Conservation (phyloP, 2,329 filamentous ascomycete genomes). For the Microcera coccophila region DNA sequence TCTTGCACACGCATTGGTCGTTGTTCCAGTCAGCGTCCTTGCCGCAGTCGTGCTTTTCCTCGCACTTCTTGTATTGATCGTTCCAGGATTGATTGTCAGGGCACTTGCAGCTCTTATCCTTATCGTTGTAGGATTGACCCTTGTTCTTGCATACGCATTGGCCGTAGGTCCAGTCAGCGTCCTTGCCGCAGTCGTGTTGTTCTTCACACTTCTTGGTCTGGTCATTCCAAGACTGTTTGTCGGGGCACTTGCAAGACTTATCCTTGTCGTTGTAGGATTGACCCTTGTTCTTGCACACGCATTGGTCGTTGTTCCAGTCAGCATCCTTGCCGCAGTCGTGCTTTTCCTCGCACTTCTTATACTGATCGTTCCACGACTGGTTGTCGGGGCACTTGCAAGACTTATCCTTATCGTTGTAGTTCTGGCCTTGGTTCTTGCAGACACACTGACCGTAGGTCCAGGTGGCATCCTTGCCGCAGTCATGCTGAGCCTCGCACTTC, state of each 20-base stretch:
- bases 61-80: slow-evolving; percentile 1
- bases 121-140: slow-evolving; percentile 1
- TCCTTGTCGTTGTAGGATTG: slow-evolving; percentile 4
- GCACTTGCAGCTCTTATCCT: slow-evolving; percentile 4
- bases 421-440: not conserved
- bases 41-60: slow-evolving; percentile 1
- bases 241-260: slow-evolving; percentile 11
- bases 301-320: not conserved
- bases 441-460: slow-evolving; percentile 6
- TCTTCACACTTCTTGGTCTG: not conserved
- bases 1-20: slow-evolving; percentile 2
- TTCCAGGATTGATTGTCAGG: slow-evolving; percentile 1
- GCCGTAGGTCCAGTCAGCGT: slow-evolving; percentile 1
- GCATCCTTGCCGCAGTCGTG: slow-evolving; percentile 1
- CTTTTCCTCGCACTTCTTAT: not conserved
- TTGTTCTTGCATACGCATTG: slow-evolving; percentile 6
- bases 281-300: slow-evolving; percentile 4
- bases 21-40: slow-evolving; percentile 1
- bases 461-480: slow-evolving; percentile 10
- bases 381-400: not conserved
- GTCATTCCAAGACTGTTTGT: slow-evolving; percentile 7
- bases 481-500: not conserved
- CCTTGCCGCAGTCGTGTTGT: not conserved
- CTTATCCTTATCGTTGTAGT: not conserved
- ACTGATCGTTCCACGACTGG: not conserved